Evolutionary conservation across 768 basidiomycete species (phyloP).

Genomic region (Chalciporus chontae): DNA sequence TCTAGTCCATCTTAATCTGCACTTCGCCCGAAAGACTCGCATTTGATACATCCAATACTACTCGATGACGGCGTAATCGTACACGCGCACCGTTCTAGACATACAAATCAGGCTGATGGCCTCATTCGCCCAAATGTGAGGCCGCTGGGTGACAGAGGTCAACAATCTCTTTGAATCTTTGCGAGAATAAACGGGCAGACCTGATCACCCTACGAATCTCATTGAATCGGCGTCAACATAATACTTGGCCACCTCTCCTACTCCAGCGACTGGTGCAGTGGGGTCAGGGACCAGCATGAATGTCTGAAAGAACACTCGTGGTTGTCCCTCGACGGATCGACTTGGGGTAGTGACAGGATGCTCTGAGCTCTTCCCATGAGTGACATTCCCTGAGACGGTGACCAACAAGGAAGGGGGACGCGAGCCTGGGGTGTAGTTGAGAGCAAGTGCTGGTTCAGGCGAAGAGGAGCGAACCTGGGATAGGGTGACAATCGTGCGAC

Average conservation of each 20-base stretch:
- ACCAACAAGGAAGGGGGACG: constrained; percentile 77
- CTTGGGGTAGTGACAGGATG: constrained; percentile 50
- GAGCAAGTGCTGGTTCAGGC: constrained; percentile 5
- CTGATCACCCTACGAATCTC: constrained; percentile 70
- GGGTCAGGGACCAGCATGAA: constrained; percentile 82
- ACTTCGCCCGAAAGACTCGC: not conserved
- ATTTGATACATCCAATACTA: not conserved
- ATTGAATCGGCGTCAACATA: constrained; percentile 76
- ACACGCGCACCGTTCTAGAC: not conserved
- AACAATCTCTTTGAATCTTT: not conserved
- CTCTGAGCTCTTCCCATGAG: constrained; percentile 58
- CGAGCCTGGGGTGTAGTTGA: constrained; percentile 46
- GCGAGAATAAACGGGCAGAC: not conserved
- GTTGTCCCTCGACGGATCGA: constrained; percentile 67
- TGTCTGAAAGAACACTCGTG: constrained; percentile 83
- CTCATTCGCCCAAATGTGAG: not conserved
- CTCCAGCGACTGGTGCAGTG: constrained; percentile 55
- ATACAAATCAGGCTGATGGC: not conserved
- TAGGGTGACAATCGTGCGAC: constrained; percentile 87
- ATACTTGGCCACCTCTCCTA: constrained; percentile 77
- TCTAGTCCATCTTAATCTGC: not conserved
- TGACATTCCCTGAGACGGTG: constrained; percentile 77
- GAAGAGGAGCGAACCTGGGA: constrained; percentile 55
- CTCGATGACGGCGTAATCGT: not conserved
- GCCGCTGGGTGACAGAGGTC: not conserved